A percentile compares a stretch with the other conserved stretches of the same genome.
These are phyloP conservation scores for Lycium barbarum DNA, from an alignment of 257 asterid species.

Conservation along the genomic window DNA sequence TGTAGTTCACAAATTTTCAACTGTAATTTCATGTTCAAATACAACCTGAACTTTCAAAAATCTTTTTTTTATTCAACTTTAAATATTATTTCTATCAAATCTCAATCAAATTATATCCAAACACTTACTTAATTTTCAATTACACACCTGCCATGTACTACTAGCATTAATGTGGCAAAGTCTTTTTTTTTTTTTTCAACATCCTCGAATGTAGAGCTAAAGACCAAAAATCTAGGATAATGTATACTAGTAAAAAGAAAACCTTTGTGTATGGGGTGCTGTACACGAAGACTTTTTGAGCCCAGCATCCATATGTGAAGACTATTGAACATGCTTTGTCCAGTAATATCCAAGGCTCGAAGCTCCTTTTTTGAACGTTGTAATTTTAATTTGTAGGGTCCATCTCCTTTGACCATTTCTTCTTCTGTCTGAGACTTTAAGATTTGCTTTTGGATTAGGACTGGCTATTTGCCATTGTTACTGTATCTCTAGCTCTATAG, in stretches of 20 bases:
- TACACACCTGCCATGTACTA: too few relatives aligned
- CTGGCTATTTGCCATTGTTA: background rate
- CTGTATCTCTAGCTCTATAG: too few relatives aligned
- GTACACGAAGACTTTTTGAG: conserved; percentile 23
- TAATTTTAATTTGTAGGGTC: conserved; percentile 6
- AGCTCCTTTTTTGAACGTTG: conserved; percentile 22
- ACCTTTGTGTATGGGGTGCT: background rate
- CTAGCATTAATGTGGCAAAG: too few relatives aligned
- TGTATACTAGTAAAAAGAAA: background rate
- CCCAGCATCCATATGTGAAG: background rate
- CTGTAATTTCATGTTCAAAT: too few relatives aligned
- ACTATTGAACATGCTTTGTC: conserved; percentile 20
- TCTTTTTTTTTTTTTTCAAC: background rate
- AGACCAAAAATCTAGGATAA: background rate
- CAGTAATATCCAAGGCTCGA: background rate
- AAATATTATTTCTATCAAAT: too few relatives aligned
- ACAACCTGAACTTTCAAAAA: too few relatives aligned
- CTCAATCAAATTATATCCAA: too few relatives aligned
- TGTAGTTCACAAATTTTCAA: too few relatives aligned
- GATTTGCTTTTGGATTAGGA: background rate
- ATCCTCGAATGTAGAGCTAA: background rate
- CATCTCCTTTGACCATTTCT: background rate
- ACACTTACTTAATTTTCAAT: too few relatives aligned
- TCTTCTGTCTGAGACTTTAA: background rate
- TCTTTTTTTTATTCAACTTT: too few relatives aligned